These are phyloP conservation scores for Exophiala aquamarina DNA, from an alignment of 2,329 filamentous ascomycete genomes.

Conservation along the genomic window DNA sequence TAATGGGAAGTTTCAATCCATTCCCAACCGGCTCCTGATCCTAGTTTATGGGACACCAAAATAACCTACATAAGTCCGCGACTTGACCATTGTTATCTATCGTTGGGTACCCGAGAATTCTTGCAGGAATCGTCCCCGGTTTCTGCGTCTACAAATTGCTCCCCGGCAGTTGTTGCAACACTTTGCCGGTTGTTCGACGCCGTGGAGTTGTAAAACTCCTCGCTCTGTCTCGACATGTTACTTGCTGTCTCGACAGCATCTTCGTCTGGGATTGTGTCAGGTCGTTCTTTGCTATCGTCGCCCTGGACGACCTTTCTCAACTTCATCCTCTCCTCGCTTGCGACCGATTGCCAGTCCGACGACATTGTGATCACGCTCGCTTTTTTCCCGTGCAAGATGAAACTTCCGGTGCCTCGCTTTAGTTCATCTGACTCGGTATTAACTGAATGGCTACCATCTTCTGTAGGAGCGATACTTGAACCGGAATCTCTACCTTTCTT, in stretches of 20 bases:
- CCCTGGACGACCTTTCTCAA: constrained; percentile 50
- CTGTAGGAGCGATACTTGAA: constrained; percentile 56
- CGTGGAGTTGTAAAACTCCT: constrained; percentile 9
- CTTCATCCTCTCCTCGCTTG: constrained; percentile 70
- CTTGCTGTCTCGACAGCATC: constrained; percentile 11
- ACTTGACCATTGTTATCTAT: too few species aligned
- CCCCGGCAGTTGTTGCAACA: constrained; percentile 18
- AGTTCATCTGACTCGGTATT: constrained; percentile 65
- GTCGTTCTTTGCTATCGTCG: constrained; percentile 5
- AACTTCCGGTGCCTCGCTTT: constrained; percentile 77
- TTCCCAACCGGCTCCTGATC: too few species aligned
- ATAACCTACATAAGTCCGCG: too few species aligned
- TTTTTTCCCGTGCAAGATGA: constrained; percentile 97
- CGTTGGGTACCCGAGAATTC: too few species aligned
- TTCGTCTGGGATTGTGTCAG: constrained; percentile 6
- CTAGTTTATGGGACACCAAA: too few species aligned
- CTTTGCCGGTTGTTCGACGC: constrained; percentile 17
- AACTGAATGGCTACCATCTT: constrained; percentile 49
- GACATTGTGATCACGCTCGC: constrained; percentile 96
- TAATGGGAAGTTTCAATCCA: too few species aligned
- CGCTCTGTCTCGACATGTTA: constrained; percentile 4
- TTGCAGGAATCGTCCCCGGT: constrained; percentile 2
- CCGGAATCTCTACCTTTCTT: constrained; percentile 74
- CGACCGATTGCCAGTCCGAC: constrained; percentile 78
- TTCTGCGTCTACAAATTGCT: constrained; percentile 25